Percentiles rank a stretch among this genome's conserved stretches.
Conservation (phyloP, 108 stramenopile genomes). For the Cyclotella choctawhatcheeana region DNA sequence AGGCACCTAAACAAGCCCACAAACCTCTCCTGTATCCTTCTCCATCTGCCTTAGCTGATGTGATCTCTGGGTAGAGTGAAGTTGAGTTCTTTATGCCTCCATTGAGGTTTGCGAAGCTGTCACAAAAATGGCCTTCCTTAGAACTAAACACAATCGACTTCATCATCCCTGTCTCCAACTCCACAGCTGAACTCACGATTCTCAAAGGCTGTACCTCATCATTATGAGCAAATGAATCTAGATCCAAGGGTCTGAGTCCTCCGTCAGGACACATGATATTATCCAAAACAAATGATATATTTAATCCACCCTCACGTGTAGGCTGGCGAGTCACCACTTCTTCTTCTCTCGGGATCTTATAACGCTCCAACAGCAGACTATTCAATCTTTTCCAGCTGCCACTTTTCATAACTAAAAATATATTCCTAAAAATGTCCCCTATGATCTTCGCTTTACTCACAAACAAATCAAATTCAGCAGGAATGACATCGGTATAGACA, state of each 20-base stretch:
- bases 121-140: slow-evolving; percentile 64
- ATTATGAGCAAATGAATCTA: slow-evolving; percentile 73
- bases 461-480: slow-evolving; percentile 66
- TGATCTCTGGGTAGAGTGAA: slow-evolving; percentile 31
- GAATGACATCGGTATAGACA: slow-evolving; percentile 78
- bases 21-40: slow-evolving; percentile 61
- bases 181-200: slow-evolving; percentile 67
- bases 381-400: slow-evolving; percentile 29
- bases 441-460: slow-evolving; percentile 63
- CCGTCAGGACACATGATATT: slow-evolving; percentile 69
- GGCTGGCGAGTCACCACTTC: slow-evolving; percentile 20
- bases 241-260: slow-evolving; percentile 77
- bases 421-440: slow-evolving; percentile 47
- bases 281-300: slow-evolving; percentile 80
- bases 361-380: slow-evolving; percentile 32
- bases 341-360: slow-evolving; percentile 17
- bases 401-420: slow-evolving; percentile 34
- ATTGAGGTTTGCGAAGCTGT: slow-evolving; percentile 31
- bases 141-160: slow-evolving; percentile 63
- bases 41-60: slow-evolving; percentile 39
- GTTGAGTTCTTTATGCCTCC: slow-evolving; percentile 11
- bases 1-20: slow-evolving; percentile 78
- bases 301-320: slow-evolving; percentile 60
- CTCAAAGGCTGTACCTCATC: slow-evolving; percentile 64
- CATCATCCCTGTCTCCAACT: slow-evolving; percentile 53